Evolutionary conservation across 768 basidiomycete genomes (phyloP).

Genomic region (Phanerochaete sordida): DNA sequence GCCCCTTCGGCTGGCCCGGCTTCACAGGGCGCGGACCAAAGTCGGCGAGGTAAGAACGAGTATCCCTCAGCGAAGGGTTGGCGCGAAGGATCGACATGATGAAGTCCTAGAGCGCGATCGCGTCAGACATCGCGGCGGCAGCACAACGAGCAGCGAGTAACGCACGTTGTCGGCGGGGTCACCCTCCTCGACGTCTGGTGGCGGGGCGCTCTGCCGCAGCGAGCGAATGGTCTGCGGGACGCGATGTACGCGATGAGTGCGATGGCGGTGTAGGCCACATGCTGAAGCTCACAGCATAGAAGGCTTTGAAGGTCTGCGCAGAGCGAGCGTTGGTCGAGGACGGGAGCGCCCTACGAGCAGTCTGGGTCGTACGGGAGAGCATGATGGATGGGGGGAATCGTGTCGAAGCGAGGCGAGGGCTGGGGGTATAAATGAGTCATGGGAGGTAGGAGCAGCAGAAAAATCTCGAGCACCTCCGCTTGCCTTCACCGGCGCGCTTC

Average conservation of each 20-base stretch:
- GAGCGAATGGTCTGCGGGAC: constrained; percentile 24
- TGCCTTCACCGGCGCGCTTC: background rate
- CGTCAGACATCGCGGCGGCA: background rate
- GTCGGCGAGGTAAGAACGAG: constrained; percentile 85
- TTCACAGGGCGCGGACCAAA: constrained; percentile 67
- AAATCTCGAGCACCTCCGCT: constrained; percentile 1
- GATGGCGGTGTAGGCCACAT: background rate
- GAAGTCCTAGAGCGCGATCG: constrained; percentile 65
- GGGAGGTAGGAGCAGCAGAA: constrained; percentile 7
- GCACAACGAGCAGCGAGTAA: background rate
- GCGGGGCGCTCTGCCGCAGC: constrained; percentile 15
- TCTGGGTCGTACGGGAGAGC: constrained; percentile 10
- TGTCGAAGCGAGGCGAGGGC: background rate
- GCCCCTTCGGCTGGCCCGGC: constrained; percentile 21
- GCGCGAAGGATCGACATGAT: constrained; percentile 92
- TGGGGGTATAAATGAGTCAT: constrained; percentile 15
- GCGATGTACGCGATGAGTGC: constrained; percentile 1
- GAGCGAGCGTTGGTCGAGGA: constrained; percentile 17
- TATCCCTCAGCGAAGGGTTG: constrained; percentile 88
- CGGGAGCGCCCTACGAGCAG: constrained; percentile 5
- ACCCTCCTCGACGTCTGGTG: constrained; percentile 22
- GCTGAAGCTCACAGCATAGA: constrained; percentile 24
- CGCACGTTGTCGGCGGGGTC: constrained; percentile 29
- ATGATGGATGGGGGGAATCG: constrained; percentile 11
- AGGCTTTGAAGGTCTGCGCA: constrained; percentile 29